These are phyloP conservation scores for Magnaporthales sp. DNA, from an alignment of 2,329 filamentous ascomycete species.

Conservation along the genomic window DNA sequence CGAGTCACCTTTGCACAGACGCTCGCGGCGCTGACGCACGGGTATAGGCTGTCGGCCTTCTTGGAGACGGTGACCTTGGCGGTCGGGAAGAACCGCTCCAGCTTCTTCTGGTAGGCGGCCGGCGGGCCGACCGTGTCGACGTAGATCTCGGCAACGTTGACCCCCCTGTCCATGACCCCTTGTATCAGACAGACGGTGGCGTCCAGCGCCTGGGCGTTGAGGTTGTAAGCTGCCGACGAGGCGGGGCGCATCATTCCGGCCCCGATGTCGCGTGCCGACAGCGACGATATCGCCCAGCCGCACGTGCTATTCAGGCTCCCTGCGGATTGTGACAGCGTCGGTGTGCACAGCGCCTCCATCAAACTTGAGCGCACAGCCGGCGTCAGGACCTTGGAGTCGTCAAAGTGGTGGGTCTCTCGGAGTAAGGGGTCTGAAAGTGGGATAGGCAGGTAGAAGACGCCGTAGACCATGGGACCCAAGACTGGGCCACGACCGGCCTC, in stretches of 20 bases:
- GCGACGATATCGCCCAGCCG: constrained; percentile 74
- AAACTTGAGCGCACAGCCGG: constrained; percentile 68
- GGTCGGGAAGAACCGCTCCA: constrained; percentile 78
- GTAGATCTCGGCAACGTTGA: constrained; percentile 83
- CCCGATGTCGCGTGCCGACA: constrained; percentile 78
- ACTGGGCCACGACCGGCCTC: constrained; percentile 92
- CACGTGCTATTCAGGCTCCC: constrained; percentile 42
- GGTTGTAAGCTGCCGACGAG: constrained; percentile 59
- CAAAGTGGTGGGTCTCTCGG: constrained; percentile 72
- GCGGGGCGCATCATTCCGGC: constrained; percentile 65
- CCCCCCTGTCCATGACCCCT: constrained; percentile 64
- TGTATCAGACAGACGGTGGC: constrained; percentile 77
- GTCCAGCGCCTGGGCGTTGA: constrained; percentile 94
- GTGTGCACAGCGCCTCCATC: constrained; percentile 60
- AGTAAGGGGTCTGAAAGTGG: constrained; percentile 64
- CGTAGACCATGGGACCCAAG: constrained; percentile 73
- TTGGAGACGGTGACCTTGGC: constrained; percentile 69
- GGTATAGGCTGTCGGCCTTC: constrained; percentile 89
- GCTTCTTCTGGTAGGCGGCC: constrained; percentile 70
- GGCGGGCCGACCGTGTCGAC: constrained; percentile 91
- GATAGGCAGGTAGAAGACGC: constrained; percentile 52
- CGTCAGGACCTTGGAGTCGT: constrained; percentile 90
- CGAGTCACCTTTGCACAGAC: constrained; percentile 95
- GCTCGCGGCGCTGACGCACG: constrained; percentile 85
- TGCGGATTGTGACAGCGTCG: constrained; percentile 15